Evolutionary conservation across 805 yeast species (phyloP), one percentile per base, ranked within the genome.

Genomic region (Zygotorulaspora sp.): DNA sequence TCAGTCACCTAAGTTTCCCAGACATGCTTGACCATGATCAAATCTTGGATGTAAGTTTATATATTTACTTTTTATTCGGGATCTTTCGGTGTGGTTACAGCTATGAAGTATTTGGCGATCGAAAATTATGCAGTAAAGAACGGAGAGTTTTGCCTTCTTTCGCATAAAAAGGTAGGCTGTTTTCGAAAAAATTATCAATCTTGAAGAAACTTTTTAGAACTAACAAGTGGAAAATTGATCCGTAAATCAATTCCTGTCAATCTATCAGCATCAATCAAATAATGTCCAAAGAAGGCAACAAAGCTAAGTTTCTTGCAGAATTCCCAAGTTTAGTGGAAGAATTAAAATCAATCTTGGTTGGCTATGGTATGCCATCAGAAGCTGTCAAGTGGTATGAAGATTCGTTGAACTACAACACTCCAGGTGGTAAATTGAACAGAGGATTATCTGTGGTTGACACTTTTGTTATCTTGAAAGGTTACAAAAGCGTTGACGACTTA

Each of bases 381-480:
- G 97, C 96, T 25, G 74, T 83, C 40, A 76, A 74, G 18, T 92
- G 98, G 97, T 86, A 77, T 65, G 75, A 71, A 50, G 72, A 73
- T 35, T 78, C 71, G 49, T 68, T 90, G 59, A 67, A 80, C 53
- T 84, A 90, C 71, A 92, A 92, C 70, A 80, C 95, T 4, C 90
- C 96, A 41, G 96, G 97, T 44, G 99, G 99, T 35, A 92, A 92
- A 65, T 74, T 88, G 59, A 92, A 92, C 75, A 78, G 99, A 62
- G 99, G 99, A 21, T 68, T 92, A 41, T 86, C 97, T 25, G 97
- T 92, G 13, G 80, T 92, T 45, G 97, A 90, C 62, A 86, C 97
- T 1, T 92, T 84, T 68, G 78, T 79, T 40, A 74, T 90, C 40
- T 71, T 92, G 58, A 84, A 83, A 53, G 78, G 79, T 32, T 71